Evolutionary conservation across 805 yeast genomes (phyloP).

Genomic region (Saccharomyces eubayanus): DNA sequence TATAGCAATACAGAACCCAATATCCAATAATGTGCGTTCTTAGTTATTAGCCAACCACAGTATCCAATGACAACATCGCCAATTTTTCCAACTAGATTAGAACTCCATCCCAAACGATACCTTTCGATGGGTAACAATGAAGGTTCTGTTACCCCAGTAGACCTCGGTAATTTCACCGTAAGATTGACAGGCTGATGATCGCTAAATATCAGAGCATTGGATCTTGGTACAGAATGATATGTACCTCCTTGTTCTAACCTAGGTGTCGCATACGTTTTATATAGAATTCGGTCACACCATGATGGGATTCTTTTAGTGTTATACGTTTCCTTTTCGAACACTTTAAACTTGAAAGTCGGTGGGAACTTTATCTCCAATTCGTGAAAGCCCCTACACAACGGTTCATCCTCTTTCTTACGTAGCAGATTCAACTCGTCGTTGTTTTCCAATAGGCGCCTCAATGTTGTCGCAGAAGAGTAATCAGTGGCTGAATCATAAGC

Average conservation of each 20-base stretch:
- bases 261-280: conserved; percentile 34
- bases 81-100: conserved; percentile 7
- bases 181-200: conserved; percentile 79
- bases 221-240: conserved; percentile 41
- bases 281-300: conserved; percentile 85
- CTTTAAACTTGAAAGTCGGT: conserved; percentile 72
- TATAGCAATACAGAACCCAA: neutral
- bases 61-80: conserved; percentile 22
- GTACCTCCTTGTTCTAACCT: conserved; percentile 25
- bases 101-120: neutral
- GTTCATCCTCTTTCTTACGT: conserved; percentile 27
- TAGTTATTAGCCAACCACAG: conserved; percentile 18
- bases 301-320: conserved; percentile 61
- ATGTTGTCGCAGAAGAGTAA: conserved; percentile 8
- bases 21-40: conserved; percentile 8
- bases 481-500: conserved; percentile 11
- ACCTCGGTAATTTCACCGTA: conserved; percentile 38
- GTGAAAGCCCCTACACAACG: conserved; percentile 50
- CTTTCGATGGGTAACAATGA: neutral
- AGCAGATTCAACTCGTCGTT: conserved; percentile 32
- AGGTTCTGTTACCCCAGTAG: neutral
- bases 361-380: conserved; percentile 59
- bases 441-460: conserved; percentile 19
- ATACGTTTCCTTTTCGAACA: conserved; percentile 37
- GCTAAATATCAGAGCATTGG: conserved; percentile 40